Base-by-base conservation (phyloP, 2,329 filamentous ascomycete genomes). In the Verticillium dahliae region DNA sequence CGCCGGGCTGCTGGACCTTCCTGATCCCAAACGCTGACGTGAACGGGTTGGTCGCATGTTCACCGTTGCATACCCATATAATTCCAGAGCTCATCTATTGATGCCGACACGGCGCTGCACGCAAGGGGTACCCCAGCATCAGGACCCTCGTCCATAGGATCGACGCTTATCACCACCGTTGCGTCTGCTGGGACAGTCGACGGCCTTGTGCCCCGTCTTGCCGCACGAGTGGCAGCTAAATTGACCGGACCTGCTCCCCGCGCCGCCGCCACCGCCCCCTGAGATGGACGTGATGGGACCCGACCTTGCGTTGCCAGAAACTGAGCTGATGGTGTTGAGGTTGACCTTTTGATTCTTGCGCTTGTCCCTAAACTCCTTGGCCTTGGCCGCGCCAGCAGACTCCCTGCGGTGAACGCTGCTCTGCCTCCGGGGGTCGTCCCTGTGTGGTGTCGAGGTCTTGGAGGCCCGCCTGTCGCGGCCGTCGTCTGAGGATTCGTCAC, bases 301-400 rank as follows among this genome's bases (percentile, higher is more conserved):
- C 18, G 45, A 27, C 18, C 45, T 52, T 13, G 41, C 65, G 56
- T 54, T 62, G 66, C 52, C 69, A 63, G 87, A 90, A 56, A 91
- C 85, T 1, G 85, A 88, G 4, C 79, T 81, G 61, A 87, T 71
- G 31, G 80, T 80, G 69, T 88, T 88, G 61, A 91, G 74, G 63
- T 88, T 87, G 59, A 90, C 80, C 61, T 89, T 85, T 71, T 88
- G 89, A 72, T 86, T 86, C 68, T 84, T 82, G 55, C 86, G 78
- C 69, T 83, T 81, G 52, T 85, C 83, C 7, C 84, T 82, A 18
- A 87, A 72, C 65, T 85, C 78, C 65, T 76, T 75, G 13, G 76
- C 74, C 65, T 80, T 81, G 31, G 75, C 75, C 58, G 77, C 77
- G 62, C 82, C 80, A 33, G 75, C 75, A 57, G 61, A 57, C 27